These are phyloP conservation scores for Fonsecaea nubica DNA, from an alignment of 2,329 filamentous ascomycete genomes.

Conservation along the genomic window DNA sequence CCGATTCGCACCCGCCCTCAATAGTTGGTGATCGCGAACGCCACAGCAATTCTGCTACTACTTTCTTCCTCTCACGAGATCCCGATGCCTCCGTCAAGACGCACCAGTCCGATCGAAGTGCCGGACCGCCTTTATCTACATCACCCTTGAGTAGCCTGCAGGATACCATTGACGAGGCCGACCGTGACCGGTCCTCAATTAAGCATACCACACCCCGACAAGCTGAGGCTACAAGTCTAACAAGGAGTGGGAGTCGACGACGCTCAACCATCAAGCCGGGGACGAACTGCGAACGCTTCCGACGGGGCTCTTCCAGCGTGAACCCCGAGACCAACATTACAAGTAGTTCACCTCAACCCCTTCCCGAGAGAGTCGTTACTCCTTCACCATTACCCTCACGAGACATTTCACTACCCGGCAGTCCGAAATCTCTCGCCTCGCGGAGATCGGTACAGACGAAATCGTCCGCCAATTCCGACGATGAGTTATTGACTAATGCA, in stretches of 20 bases:
- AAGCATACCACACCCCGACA: conserved; percentile 38
- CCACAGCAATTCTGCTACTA: conserved; percentile 54
- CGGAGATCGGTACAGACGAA: conserved; percentile 60
- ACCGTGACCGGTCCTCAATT: conserved; percentile 36
- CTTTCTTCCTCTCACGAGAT: conserved; percentile 66
- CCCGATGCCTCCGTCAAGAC: conserved; percentile 48
- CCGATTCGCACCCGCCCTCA: conserved; percentile 49
- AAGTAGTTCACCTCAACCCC: conserved; percentile 31
- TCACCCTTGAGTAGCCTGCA: conserved; percentile 44
- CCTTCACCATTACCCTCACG: conserved; percentile 47
- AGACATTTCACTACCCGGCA: conserved; percentile 58
- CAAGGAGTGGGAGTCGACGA: conserved; percentile 41
- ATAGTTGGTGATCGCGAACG: conserved; percentile 32
- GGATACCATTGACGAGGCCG: conserved; percentile 43
- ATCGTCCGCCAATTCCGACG: conserved; percentile 65
- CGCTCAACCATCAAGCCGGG: conserved; percentile 40
- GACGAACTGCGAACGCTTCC: conserved; percentile 29
- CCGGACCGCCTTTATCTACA: conserved; percentile 6
- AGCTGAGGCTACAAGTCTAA: conserved; percentile 35
- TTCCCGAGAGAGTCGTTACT: conserved; percentile 38
- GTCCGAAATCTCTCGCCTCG: conserved; percentile 53
- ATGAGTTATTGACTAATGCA: conserved; percentile 56
- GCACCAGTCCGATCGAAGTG: conserved; percentile 18
- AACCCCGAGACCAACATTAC: conserved; percentile 36
- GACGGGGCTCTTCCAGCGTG: conserved; percentile 25